Percentiles rank a stretch among this genome's conserved stretches.
Evolutionary conservation across 2,329 filamentous ascomycete genomes (phyloP).

Genomic region (Monilinia vaccinii-corymbosi): DNA sequence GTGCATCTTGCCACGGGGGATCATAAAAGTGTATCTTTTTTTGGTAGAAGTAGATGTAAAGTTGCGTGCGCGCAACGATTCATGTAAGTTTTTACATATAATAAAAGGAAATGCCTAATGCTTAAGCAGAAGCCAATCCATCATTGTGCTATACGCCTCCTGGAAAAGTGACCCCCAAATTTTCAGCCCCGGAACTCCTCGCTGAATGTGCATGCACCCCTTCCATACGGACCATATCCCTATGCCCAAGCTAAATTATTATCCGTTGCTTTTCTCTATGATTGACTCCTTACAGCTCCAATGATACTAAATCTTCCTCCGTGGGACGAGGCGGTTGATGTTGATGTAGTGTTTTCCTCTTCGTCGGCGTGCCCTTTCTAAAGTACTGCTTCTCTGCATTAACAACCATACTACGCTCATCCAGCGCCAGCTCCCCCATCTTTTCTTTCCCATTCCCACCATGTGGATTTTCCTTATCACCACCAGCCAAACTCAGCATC

Average conservation of each 20-base stretch:
- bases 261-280: background rate
- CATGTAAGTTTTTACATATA: background rate
- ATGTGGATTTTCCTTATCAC: conserved; percentile 13
- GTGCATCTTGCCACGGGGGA: background rate
- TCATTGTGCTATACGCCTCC: background rate
- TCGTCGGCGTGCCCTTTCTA: conserved; percentile 33
- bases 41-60: background rate
- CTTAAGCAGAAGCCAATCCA: background rate
- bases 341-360: conserved; percentile 15
- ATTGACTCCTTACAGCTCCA: background rate
- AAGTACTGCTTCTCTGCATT: conserved; percentile 46
- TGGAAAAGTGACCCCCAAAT: background rate
- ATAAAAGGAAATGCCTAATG: background rate
- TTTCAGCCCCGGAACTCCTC: conserved; percentile 3
- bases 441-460: conserved; percentile 18
- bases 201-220: background rate
- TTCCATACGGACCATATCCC: background rate
- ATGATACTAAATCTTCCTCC: background rate
- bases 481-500: conserved; percentile 42
- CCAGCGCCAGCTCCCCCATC: conserved; percentile 29
- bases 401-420: conserved; percentile 58
- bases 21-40: background rate
- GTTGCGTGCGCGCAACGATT: background rate
- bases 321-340: background rate
- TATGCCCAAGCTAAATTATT: background rate